These are phyloP conservation scores for Croton setiger DNA, from an alignment of 441 rosid genomes.

Conservation along the genomic window DNA sequence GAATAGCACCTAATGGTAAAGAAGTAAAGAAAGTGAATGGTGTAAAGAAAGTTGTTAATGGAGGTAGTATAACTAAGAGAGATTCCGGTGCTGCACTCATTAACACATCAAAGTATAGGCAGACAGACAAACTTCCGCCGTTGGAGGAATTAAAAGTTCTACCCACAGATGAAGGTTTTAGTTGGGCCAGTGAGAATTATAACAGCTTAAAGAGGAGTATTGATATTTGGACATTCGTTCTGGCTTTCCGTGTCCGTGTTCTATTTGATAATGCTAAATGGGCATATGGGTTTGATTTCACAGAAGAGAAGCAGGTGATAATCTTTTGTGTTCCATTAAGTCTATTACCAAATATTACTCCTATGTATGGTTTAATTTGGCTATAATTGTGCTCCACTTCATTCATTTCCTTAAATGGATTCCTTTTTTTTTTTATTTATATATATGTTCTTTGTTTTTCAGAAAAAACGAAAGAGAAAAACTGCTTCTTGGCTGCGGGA, in stretches of 20 bases:
- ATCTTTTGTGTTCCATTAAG: conserved; percentile 8
- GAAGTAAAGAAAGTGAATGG: conserved; percentile 56
- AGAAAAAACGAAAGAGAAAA: conserved; percentile 65
- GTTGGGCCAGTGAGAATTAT: conserved; percentile 95
- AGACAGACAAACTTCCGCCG: conserved; percentile 50
- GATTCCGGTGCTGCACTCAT: conserved; percentile 39
- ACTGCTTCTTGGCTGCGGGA: conserved; percentile 95
- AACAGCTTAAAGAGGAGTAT: conserved; percentile 62
- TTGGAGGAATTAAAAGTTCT: conserved; percentile 64
- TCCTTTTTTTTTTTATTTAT: conserved; percentile 13
- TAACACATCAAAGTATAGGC: conserved; percentile 36
- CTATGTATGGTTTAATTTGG: not conserved
- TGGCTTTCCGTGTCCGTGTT: conserved; percentile 68
- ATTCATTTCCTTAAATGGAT: not conserved
- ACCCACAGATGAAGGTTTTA: conserved; percentile 89
- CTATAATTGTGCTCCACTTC: not conserved
- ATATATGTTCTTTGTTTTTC: conserved; percentile 23
- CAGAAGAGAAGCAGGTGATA: conserved; percentile 77
- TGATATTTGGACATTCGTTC: conserved; percentile 86
- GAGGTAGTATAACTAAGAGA: conserved; percentile 48
- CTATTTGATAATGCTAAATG: conserved; percentile 84
- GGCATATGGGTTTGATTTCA: conserved; percentile 68
- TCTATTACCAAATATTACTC: not conserved
- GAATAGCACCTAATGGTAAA: conserved; percentile 33
- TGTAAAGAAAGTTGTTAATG: conserved; percentile 47